Conservation (phyloP, 2,329 filamentous ascomycete genomes). For the Penicillium glabrum region DNA sequence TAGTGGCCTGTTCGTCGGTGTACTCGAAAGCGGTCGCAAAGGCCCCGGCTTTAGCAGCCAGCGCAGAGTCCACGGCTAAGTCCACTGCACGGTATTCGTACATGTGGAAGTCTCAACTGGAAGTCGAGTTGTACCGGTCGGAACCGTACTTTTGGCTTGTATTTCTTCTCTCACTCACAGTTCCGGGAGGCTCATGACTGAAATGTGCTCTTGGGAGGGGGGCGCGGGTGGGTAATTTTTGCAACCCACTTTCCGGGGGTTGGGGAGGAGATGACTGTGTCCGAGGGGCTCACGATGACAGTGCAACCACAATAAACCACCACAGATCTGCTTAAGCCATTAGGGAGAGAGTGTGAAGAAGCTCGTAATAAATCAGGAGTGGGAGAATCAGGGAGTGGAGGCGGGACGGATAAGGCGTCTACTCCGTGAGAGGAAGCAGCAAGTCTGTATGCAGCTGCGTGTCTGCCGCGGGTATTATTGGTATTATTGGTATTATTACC, state of each 20-base stretch:
- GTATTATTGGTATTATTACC: background rate
- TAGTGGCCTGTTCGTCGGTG: conserved; percentile 38
- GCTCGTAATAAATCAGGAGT: background rate
- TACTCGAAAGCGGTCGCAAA: conserved; percentile 46
- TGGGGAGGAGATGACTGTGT: background rate
- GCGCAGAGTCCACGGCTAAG: conserved; percentile 33
- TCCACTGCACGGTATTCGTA: conserved; percentile 34
- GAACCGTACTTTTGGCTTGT: background rate
- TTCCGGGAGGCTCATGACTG: conserved; percentile 23
- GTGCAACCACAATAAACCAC: background rate
- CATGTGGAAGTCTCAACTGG: conserved; percentile 26
- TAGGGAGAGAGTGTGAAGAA: background rate
- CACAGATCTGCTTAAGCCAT: background rate
- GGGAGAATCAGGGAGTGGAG: conserved; percentile 7
- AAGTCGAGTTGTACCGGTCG: background rate
- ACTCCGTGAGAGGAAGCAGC: conserved; percentile 1
- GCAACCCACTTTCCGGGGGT: conserved; percentile 16
- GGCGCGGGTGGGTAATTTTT: conserved; percentile 17
- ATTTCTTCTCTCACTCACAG: conserved; percentile 7
- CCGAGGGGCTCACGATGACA: background rate
- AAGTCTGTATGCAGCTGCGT: background rate
- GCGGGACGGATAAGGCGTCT: conserved; percentile 24
- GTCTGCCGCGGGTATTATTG: conserved; percentile 1
- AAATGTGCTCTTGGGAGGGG: conserved; percentile 12
- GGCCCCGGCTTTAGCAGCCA: conserved; percentile 36